Percentiles rank a stretch among this genome's conserved stretches.
Evolutionary conservation across 495 filamentous ascomycete species (phyloP).

Genomic region (Aspergillus steynii): DNA sequence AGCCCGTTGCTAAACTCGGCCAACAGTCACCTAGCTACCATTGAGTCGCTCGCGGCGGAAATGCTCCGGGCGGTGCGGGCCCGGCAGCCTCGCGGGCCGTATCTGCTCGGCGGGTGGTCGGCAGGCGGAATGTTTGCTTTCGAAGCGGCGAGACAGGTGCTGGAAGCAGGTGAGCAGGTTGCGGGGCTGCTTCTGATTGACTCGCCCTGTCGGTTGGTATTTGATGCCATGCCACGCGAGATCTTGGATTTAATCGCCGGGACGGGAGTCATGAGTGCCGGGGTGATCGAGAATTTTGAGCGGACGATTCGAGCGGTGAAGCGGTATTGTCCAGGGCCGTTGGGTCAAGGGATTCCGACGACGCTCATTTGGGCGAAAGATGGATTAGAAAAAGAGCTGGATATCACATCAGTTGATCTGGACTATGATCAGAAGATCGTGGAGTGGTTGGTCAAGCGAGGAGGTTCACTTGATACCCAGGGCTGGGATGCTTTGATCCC

Average conservation of each 20-base stretch:
- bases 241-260: background rate
- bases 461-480: background rate
- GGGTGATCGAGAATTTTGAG: background rate
- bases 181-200: slow-evolving; percentile 6
- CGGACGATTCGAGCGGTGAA: background rate
- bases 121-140: slow-evolving; percentile 10
- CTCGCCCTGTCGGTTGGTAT: slow-evolving; percentile 4
- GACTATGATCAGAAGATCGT: background rate
- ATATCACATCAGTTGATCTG: background rate
- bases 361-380: background rate
- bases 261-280: background rate
- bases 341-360: background rate
- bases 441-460: background rate
- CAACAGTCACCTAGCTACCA: background rate
- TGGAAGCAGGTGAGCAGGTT: background rate
- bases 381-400: background rate
- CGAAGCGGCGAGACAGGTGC: slow-evolving; percentile 5
- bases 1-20: slow-evolving; percentile 14
- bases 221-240: background rate
- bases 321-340: background rate
- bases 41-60: slow-evolving; percentile 1
- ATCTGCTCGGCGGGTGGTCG: slow-evolving; percentile 9
- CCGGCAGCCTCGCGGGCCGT: slow-evolving; percentile 6
- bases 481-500: background rate
- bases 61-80: slow-evolving; percentile 6